Conservation (phyloP, 129 eudicot genomes). For the Lonicera japonica region DNA sequence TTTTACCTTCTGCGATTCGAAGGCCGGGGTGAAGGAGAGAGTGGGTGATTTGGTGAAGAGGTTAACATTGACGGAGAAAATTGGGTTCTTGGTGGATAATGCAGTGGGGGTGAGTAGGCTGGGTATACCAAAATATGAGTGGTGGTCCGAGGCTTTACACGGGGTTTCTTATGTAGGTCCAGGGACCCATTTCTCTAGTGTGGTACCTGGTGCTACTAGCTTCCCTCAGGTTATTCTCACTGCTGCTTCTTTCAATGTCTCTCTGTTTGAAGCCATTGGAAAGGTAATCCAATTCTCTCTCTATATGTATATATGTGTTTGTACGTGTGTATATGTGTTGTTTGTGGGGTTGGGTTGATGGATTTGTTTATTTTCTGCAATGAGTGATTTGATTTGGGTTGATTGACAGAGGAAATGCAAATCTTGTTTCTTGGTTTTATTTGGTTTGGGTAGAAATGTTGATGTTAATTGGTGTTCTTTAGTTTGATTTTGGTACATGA, state of each 20-base stretch:
- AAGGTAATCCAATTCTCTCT: conserved; percentile 36
- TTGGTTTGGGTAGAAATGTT: background rate
- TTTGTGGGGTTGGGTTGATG: background rate
- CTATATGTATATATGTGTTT: background rate
- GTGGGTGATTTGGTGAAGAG: conserved; percentile 60
- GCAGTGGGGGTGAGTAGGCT: conserved; percentile 60
- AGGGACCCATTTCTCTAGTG: conserved; percentile 53
- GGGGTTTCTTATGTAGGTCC: conserved; percentile 78
- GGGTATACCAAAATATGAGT: conserved; percentile 80
- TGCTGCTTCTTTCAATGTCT: conserved; percentile 63
- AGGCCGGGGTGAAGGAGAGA: conserved; percentile 39
- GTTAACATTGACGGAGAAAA: conserved; percentile 76
- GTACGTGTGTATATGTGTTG: background rate
- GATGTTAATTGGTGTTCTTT: background rate
- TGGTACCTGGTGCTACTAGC: conserved; percentile 78
- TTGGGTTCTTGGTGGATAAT: conserved; percentile 46
- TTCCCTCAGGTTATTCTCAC: conserved; percentile 83
- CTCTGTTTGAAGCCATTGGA: conserved; percentile 67
- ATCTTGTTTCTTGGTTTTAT: background rate
- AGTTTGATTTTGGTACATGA: background rate
- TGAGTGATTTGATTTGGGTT: background rate
- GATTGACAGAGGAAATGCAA: background rate
- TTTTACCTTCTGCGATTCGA: conserved; percentile 53
- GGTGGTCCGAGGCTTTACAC: conserved; percentile 98
- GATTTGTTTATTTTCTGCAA: background rate